Evolutionary conservation across 371 early-diverging fungal species (phyloP).

Genomic region (Synchytrium microbalum): DNA sequence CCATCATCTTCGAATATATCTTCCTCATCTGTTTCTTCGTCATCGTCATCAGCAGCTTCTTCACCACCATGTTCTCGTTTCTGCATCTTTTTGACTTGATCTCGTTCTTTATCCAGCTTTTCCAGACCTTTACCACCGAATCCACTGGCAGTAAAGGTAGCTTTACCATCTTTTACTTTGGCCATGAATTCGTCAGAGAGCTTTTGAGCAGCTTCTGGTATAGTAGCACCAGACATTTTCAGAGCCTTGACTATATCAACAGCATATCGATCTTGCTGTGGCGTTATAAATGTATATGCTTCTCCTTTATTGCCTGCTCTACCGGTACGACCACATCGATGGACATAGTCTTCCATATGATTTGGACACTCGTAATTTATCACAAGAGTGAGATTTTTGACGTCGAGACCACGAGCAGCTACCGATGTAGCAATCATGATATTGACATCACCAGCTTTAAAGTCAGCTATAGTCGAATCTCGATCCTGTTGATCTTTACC

Average conservation of each 20-base stretch:
- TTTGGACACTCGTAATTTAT: slow-evolving; percentile 98
- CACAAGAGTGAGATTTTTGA: slow-evolving; percentile 90
- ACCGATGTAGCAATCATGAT: slow-evolving; percentile 98
- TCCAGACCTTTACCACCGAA: slow-evolving; percentile 98
- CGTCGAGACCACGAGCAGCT: slow-evolving; percentile 99
- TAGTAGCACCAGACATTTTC: slow-evolving; percentile 57
- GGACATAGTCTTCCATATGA: slow-evolving; percentile 97
- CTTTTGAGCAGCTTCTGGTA: slow-evolving; percentile 61
- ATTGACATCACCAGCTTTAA: slow-evolving; percentile 79
- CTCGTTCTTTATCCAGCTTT: slow-evolving; percentile 86
- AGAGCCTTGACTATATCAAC: slow-evolving; percentile 90
- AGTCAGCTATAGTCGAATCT: slow-evolving; percentile 85
- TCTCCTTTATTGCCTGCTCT: slow-evolving; percentile 96
- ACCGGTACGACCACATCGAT: slow-evolving; percentile 98
- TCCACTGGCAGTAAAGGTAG: slow-evolving; percentile 72
- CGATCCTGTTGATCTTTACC: slow-evolving; percentile 96
- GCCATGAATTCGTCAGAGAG: slow-evolving; percentile 52
- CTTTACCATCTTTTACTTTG: slow-evolving; percentile 85
- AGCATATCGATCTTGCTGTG: slow-evolving; percentile 88
- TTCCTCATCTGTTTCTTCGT: slow-evolving; percentile 36
- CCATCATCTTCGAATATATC: slow-evolving; percentile 16
- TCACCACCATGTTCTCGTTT: slow-evolving; percentile 73
- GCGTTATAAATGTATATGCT: slow-evolving; percentile 91
- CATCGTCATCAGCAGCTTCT: slow-evolving; percentile 67
- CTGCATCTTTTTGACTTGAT: slow-evolving; percentile 81